Conservation (phyloP, 371 early-diverging fungal genomes). For the Saksenaea oblongispora region DNA sequence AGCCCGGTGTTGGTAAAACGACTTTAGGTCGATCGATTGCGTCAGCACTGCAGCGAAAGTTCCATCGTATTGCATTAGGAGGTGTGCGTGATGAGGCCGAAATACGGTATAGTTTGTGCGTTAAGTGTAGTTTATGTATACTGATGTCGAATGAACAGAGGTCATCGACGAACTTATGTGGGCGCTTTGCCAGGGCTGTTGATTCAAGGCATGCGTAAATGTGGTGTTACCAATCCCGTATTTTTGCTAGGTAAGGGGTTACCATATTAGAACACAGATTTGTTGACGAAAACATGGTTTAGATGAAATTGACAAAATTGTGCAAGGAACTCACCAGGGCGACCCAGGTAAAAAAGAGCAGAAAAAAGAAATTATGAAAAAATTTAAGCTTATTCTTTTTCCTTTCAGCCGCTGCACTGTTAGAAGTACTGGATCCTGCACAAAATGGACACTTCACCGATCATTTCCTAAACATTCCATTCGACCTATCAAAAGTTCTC, state of each 20-base stretch:
- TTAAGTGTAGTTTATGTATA: background rate
- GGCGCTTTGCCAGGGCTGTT: constrained; percentile 87
- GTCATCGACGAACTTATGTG: constrained; percentile 89
- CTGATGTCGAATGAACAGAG: constrained; percentile 29
- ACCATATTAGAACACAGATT: background rate
- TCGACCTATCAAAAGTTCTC: constrained; percentile 80
- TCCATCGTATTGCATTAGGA: constrained; percentile 82
- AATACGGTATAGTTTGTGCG: constrained; percentile 51
- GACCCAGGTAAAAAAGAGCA: constrained; percentile 59
- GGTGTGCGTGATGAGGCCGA: constrained; percentile 91
- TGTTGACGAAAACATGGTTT: background rate
- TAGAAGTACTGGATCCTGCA: constrained; percentile 89
- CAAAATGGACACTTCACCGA: constrained; percentile 79
- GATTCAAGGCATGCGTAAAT: constrained; percentile 73
- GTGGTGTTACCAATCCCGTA: constrained; percentile 80
- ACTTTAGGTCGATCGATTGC: constrained; percentile 80
- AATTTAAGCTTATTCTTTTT: background rate
- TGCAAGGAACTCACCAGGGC: constrained; percentile 66
- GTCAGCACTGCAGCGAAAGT: constrained; percentile 74
- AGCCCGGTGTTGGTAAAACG: constrained; percentile 86
- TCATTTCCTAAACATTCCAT: constrained; percentile 81
- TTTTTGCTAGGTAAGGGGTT: constrained; percentile 62
- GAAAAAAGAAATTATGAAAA: background rate
- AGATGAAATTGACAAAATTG: constrained; percentile 90
- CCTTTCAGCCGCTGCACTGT: constrained; percentile 64